Evolutionary conservation across 345 rosid genomes (phyloP), one percentile per base, ranked within the genome.

Genomic region (Pistacia vera): DNA sequence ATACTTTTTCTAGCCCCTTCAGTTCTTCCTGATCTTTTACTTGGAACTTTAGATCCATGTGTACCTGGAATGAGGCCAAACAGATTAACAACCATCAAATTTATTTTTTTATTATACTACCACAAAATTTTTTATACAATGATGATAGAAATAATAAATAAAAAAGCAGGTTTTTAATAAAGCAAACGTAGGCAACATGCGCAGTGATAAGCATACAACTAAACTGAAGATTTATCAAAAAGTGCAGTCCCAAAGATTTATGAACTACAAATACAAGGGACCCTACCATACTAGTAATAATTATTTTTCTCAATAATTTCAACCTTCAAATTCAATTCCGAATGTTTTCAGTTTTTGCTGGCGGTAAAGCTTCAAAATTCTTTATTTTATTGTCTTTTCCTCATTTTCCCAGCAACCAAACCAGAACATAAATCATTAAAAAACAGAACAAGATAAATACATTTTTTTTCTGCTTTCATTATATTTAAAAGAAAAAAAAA

Each of bases 1-100:
- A 92, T 89, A 78, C 98, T 96, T 84, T 88, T 96, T 33, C 98
- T 83, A 66, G 90, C 81, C 77, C 98, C 99, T 79, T 96, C 99
- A 70, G 44, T 75, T 75, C 94, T 84, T 75, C 89, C 80, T 28
- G 88, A 56, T 83, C 85, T 85, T 86, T 83, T 86, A 12, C 83
- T 88, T 9, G 91, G 91, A 13, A 83, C 75, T 81, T 81, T 86
- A 65, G 93, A 78, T 28, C 88, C 83, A 20, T 66, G 87, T 25
- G 79, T 80, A 66, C 83, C 92, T 91, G 81, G 73, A 64, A 72
- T 30, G 41, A 59, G 60, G 62, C 55, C 70, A 57, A 76, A 79
- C 20, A 61, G 13, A 16, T 28, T 55, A 72, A 58, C 20, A 41
- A 75, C 6, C 8, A 78, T 54, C 63, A 66, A 30, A 44, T 18